A percentile compares a stretch with the other conserved stretches of the same genome.
These are phyloP conservation scores for Cucumis melo DNA, from an alignment of 306 rosid species.

Conservation along the genomic window DNA sequence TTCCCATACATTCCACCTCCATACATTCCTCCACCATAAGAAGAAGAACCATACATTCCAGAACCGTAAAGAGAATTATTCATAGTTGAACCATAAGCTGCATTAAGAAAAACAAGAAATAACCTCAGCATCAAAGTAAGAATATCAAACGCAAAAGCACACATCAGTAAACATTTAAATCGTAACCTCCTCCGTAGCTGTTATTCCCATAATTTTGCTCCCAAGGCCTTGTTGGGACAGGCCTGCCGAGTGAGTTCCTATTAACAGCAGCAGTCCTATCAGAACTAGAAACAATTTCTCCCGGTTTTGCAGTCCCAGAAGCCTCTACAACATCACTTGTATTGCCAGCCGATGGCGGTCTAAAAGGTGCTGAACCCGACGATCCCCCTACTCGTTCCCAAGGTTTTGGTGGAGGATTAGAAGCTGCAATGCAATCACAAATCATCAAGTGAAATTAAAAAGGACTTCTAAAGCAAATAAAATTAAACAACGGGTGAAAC, in stretches of 20 bases:
- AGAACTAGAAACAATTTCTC: constrained; percentile 71
- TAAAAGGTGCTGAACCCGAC: constrained; percentile 79
- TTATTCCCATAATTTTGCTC: constrained; percentile 61
- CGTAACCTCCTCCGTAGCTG: constrained; percentile 56
- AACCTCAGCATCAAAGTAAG: neutral
- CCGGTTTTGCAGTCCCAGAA: constrained; percentile 90
- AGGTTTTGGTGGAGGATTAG: constrained; percentile 76
- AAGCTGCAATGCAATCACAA: constrained; percentile 29
- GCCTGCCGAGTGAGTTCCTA: constrained; percentile 50
- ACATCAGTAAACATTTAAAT: neutral
- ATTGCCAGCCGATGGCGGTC: constrained; percentile 68
- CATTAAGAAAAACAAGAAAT: constrained; percentile 1
- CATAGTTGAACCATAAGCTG: constrained; percentile 65
- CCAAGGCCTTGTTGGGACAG: constrained; percentile 96
- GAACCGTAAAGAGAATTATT: constrained; percentile 50
- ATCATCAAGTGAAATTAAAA: neutral
- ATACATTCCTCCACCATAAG: constrained; percentile 39
- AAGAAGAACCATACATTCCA: constrained; percentile 41
- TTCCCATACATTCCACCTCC: constrained; percentile 88
- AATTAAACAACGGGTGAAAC: neutral
- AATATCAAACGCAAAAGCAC: neutral
- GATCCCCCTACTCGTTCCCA: constrained; percentile 88
- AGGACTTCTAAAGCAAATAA: neutral
- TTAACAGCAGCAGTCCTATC: constrained; percentile 30
- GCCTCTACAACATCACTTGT: constrained; percentile 94